Evolutionary conservation across 2,329 filamentous ascomycete species (phyloP), one percentile per base, ranked within the genome.

Genomic region (Neonectria faginata): DNA sequence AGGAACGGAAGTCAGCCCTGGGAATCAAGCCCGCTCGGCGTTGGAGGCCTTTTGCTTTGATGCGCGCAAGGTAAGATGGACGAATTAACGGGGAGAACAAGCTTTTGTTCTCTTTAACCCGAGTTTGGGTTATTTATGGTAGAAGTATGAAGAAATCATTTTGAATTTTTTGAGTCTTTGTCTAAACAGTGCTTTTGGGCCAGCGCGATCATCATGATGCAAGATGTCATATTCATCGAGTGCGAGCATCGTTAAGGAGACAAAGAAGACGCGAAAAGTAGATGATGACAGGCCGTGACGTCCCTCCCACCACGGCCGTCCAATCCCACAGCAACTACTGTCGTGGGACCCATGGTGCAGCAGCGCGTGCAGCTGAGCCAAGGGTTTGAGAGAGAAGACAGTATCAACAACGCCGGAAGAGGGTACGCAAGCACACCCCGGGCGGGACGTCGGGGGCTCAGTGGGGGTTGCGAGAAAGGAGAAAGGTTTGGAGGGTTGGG

Each of bases 301-400:
- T 89, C 86, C 84, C 87, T 89, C 85, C 85, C 85, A 85, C 82
- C 85, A 85, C 80, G 81, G 79, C 79, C 73, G 74, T 76, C 75
- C 70, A 67, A 71, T 72, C 78, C 77, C 73, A 72, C 78, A 78
- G 79, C 75, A 71, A 72, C 70, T 77, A 79, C 84, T 86, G 84
- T 86, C 84, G 84, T 79, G 76, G 77, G 78, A 78, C 76, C 76
- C 72, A 58, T 31, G 55, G 56, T 45, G 64, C 45, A 48, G 47
- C 64, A 58, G 53, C 65, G 54, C 16, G 41, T 44, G 56, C 62
- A 53, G 31, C 44, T 51, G 47, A 60, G 50, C 71, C 69, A 68
- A 56, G 69, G 76, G 79, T 82, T 84, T 85, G 83, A 87, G 85
- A 88, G 87, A 89, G 87, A 89, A 89, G 87, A 89, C 87, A 89